Base-by-base conservation (phyloP, 2,329 filamentous ascomycete species). In the Elsinoe ampelina region DNA sequence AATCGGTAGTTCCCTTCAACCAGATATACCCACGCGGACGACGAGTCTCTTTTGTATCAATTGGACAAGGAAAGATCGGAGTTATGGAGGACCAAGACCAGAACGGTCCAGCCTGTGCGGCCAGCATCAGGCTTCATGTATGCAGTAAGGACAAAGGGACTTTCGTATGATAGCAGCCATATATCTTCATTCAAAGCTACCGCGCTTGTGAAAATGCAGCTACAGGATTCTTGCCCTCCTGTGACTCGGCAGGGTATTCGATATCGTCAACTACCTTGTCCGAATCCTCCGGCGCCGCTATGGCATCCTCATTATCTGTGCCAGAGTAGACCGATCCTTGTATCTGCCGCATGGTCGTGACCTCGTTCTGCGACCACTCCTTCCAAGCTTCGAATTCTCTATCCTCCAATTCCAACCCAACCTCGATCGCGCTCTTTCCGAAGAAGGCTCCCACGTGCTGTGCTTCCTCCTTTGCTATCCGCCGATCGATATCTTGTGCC, bases 391-490 rank as follows among this genome's bases (percentile, higher is more conserved):
- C 88, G 70, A 84, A 95, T 59, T 83, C 77, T 64, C 79, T 73
- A 72, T 95, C 84, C 73, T 98, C 93, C 55, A 95, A 77, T 60
- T 84, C 76, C 82, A 93, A 87, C 62, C 88, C 84, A 57, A 95
- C 77, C 59, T 95, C 85, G 54, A 90, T 70, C 59, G 81, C 79
- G 41, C 81, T 78, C 71, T 85, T 87, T 69, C 89, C 89, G 69
- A 97, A 97, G 77, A 89, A 89, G 52, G 90, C 91, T 55, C 93
- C 93, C 5, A 87, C 85, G 65, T 87, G 81, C 61, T 84, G 77
- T 26, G 93, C 92, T 73, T 98, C 93, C 73, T 98, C 93, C 51
- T 83, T 78, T 6, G 92, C 88, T 59, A 98, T 80, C 64, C 91
- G 84, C 63, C 82, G 80, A 73, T 92, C 84, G 48, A 95, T 81